Conservation (phyloP, 805 yeast species). For the Alloascoidea africana region DNA sequence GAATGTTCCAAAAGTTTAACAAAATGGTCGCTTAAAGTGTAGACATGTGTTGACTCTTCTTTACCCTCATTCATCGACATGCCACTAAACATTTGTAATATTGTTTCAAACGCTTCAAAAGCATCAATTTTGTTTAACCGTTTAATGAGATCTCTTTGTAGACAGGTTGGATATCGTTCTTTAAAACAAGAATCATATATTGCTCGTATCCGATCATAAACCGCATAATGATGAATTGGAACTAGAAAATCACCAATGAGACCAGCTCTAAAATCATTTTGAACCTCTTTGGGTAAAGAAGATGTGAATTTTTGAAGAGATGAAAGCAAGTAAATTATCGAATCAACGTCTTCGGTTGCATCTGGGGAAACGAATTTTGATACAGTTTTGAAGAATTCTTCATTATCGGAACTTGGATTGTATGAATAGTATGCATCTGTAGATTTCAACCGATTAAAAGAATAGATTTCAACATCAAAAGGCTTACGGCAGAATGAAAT, state of each 20-base stretch:
- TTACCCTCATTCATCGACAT: too few relatives aligned
- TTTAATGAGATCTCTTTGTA: background rate
- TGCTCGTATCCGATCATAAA: background rate
- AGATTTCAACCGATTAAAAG: constrained; percentile 13
- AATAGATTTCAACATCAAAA: constrained; percentile 19
- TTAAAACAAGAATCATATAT: background rate
- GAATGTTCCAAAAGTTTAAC: too few relatives aligned
- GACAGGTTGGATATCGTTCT: background rate
- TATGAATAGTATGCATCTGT: too few relatives aligned
- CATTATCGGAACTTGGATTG: too few relatives aligned
- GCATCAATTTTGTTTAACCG: background rate
- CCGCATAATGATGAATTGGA: background rate
- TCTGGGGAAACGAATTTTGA: too few relatives aligned
- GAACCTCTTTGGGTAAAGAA: background rate
- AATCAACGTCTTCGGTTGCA: too few relatives aligned
- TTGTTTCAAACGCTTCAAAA: background rate
- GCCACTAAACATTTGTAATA: too few relatives aligned
- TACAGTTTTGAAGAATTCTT: background rate
- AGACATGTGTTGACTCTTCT: too few relatives aligned
- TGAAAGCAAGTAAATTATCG: too few relatives aligned
- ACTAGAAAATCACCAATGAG: background rate
- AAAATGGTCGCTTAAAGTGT: too few relatives aligned
- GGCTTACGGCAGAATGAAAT: constrained; percentile 20
- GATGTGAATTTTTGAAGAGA: background rate
- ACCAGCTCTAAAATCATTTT: background rate